phyloP scores from a whole-genome alignment of 108 stramenopile species.

The Nannochloropsis salina region DNA sequence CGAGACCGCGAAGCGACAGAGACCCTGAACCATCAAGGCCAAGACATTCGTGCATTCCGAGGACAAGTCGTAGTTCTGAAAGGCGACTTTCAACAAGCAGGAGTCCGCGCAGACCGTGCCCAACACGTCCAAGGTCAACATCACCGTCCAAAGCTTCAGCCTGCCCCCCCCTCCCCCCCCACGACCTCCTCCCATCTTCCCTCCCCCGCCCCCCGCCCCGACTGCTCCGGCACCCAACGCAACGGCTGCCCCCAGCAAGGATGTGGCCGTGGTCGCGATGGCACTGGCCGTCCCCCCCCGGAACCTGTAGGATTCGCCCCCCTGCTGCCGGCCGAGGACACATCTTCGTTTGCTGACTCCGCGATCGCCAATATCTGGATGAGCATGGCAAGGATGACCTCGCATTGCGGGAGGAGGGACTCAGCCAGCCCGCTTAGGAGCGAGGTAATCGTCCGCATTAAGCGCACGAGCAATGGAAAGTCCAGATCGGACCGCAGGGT shows the following conservation, averaged over 20 bases:
- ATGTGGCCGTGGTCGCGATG: background rate
- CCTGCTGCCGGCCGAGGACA: slow-evolving; percentile 22
- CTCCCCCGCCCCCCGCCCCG: background rate
- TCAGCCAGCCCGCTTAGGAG: background rate
- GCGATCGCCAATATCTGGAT: background rate
- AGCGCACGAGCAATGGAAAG: slow-evolving; percentile 41
- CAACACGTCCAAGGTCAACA: slow-evolving; percentile 16
- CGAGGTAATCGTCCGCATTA: slow-evolving; percentile 27
- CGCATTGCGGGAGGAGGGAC: background rate
- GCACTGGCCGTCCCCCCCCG: slow-evolving; percentile 23
- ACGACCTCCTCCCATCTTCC: background rate
- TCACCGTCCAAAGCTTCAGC: background rate
- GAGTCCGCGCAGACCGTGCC: background rate
- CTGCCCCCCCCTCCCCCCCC: slow-evolving; percentile 21
- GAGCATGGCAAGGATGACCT: background rate
- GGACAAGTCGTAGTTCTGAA: background rate
- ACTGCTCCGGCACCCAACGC: slow-evolving; percentile 18
- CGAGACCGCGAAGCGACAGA: background rate
- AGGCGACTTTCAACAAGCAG: background rate
- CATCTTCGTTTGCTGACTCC: slow-evolving; percentile 19
- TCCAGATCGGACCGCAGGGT: slow-evolving; percentile 34
- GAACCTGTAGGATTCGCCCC: slow-evolving; percentile 30
- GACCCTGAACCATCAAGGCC: background rate
- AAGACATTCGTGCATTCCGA: background rate
- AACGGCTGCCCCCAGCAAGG: background rate